Percentiles rank a stretch among this genome's conserved stretches.
phyloP scores from a whole-genome alignment of 345 rosid genomes.

The Eutrema yunnanense region DNA sequence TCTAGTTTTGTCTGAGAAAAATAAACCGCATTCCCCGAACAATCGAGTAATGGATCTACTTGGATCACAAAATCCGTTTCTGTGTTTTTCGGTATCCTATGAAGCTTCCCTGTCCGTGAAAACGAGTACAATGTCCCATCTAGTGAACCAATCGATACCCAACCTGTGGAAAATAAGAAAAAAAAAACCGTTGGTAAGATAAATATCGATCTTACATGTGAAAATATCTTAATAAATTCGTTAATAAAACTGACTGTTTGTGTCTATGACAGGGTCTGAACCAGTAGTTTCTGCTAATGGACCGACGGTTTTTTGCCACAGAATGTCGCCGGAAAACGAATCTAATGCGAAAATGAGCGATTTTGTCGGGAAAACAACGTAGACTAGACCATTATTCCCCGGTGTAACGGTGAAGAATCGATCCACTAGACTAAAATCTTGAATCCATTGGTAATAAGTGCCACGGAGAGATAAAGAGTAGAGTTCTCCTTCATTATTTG shows the following conservation, averaged over 20 bases:
- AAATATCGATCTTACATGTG: neutral
- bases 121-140: slow-evolving; percentile 78
- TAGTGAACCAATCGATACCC: slow-evolving; percentile 75
- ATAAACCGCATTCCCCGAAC: slow-evolving; percentile 69
- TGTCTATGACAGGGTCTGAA: slow-evolving; percentile 50
- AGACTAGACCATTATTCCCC: slow-evolving; percentile 69
- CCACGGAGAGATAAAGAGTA: slow-evolving; percentile 67
- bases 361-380: slow-evolving; percentile 47
- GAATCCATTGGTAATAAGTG: slow-evolving; percentile 65
- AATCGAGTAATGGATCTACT: slow-evolving; percentile 53
- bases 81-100: slow-evolving; percentile 41
- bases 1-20: slow-evolving; percentile 61
- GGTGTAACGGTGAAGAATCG: slow-evolving; percentile 53
- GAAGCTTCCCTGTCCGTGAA: slow-evolving; percentile 61
- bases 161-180: slow-evolving; percentile 35
- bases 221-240: neutral
- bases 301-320: slow-evolving; percentile 66
- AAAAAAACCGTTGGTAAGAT: neutral
- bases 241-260: slow-evolving; percentile 41
- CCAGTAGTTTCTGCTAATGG: slow-evolving; percentile 45
- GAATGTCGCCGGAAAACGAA: slow-evolving; percentile 55
- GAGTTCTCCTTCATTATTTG: slow-evolving; percentile 69
- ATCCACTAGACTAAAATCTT: slow-evolving; percentile 61
- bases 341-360: slow-evolving; percentile 56
- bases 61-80: slow-evolving; percentile 46